phyloP scores from a whole-genome alignment of 805 yeast species.

The Yarrowia porcina region DNA sequence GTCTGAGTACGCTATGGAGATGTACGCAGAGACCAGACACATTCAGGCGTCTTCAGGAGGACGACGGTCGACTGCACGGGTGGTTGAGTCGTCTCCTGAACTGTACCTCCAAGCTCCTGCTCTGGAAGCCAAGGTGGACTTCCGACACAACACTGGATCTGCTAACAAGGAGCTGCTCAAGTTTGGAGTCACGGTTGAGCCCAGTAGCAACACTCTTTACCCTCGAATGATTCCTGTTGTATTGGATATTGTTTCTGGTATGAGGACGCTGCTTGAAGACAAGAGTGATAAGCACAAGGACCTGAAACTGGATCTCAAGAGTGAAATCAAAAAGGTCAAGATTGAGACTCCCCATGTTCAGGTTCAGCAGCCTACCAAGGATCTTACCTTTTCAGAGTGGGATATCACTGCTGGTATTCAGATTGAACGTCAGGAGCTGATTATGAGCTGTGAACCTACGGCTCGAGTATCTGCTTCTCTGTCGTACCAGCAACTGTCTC shows the following conservation, averaged over 20 bases:
- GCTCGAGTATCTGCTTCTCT: slow-evolving; percentile 89
- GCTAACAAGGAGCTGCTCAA: slow-evolving; percentile 33
- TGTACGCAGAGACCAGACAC: neutral
- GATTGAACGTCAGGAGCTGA: slow-evolving; percentile 69
- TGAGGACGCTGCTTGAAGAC: neutral
- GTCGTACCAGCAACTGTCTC: slow-evolving; percentile 62
- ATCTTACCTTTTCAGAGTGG: slow-evolving; percentile 41
- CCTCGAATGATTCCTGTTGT: slow-evolving; percentile 79
- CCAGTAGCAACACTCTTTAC: slow-evolving; percentile 67
- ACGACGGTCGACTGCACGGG: neutral
- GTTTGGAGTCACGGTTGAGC: slow-evolving; percentile 56
- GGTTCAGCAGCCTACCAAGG: slow-evolving; percentile 24
- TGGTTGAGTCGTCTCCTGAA: slow-evolving; percentile 31
- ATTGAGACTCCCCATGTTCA: neutral
- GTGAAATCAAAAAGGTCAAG: neutral
- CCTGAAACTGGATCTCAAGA: neutral
- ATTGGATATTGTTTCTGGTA: slow-evolving; percentile 45
- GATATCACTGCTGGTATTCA: slow-evolving; percentile 62
- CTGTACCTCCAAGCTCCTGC: slow-evolving; percentile 73
- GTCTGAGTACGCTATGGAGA: slow-evolving; percentile 26
- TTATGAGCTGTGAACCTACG: slow-evolving; percentile 86
- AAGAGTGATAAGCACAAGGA: neutral
- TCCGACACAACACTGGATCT: slow-evolving; percentile 36
- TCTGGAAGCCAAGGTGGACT: slow-evolving; percentile 55
- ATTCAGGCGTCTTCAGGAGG: slow-evolving; percentile 1